Percentiles rank a stretch among this genome's conserved stretches.
phyloP scores from a whole-genome alignment of 1,284 basidiomycete species.

The Neonothopanus nambi region DNA sequence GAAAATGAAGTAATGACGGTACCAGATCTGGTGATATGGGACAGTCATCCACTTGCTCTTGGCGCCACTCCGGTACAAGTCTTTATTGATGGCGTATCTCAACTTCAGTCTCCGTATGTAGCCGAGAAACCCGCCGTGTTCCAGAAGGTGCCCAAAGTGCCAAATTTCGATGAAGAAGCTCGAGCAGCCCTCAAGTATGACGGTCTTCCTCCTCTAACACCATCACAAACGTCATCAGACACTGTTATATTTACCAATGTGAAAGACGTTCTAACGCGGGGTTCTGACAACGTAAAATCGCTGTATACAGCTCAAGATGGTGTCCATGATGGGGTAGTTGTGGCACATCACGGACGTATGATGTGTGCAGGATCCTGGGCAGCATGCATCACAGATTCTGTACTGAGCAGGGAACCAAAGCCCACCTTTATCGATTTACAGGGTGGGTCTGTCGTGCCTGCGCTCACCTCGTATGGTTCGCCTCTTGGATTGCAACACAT shows the following conservation, averaged over 20 bases:
- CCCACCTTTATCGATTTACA: conserved; percentile 37
- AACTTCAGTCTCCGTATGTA: conserved; percentile 37
- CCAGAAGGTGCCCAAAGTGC: conserved; percentile 42
- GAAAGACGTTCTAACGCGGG: conserved; percentile 15
- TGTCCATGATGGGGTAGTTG: conserved; percentile 28
- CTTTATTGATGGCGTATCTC: conserved; percentile 55
- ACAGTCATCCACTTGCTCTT: conserved; percentile 63
- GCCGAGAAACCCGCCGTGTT: conserved; percentile 37
- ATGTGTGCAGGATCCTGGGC: conserved; percentile 39
- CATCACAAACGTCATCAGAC: conserved; percentile 4
- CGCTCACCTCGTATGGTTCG: conserved; percentile 59
- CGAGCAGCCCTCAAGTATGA: conserved; percentile 42
- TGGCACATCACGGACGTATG: conserved; percentile 45
- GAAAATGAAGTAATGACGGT: neutral
- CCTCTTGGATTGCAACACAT: conserved; percentile 65
- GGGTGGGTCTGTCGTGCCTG: conserved; percentile 51
- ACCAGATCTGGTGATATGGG: conserved; percentile 26
- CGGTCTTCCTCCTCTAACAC: conserved; percentile 50
- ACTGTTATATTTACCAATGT: conserved; percentile 13
- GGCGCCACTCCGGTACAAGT: conserved; percentile 60
- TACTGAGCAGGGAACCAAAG: conserved; percentile 18
- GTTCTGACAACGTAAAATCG: conserved; percentile 11
- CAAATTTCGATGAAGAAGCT: conserved; percentile 47
- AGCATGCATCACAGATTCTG: conserved; percentile 23
- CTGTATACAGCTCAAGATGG: conserved; percentile 22